Evolutionary conservation across 1,284 basidiomycete species (phyloP).

Genomic region (Malassezia pachydermatis): DNA sequence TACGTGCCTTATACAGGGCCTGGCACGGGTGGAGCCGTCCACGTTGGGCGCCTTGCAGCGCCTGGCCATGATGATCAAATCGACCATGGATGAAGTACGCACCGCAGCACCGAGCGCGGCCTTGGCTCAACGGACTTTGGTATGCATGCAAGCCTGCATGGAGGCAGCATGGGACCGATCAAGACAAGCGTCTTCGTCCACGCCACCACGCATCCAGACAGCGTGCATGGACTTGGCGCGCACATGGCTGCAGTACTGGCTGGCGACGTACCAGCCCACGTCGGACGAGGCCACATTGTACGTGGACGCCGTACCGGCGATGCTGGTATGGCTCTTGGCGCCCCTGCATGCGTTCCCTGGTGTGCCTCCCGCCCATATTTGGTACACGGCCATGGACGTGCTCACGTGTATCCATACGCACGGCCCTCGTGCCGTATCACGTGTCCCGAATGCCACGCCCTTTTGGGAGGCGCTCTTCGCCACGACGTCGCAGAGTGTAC

Average conservation of each 20-base stretch:
- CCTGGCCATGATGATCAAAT: neutral
- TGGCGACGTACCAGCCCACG: neutral
- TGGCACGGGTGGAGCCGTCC: neutral
- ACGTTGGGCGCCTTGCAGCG: neutral
- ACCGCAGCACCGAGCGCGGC: too few relatives aligned
- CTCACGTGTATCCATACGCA: neutral
- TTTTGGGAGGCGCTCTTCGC: neutral
- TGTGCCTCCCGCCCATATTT: too few relatives aligned
- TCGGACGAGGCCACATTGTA: neutral
- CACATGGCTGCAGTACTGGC: constrained; percentile 5
- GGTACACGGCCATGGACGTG: neutral
- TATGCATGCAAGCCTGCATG: too few relatives aligned
- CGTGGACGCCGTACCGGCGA: neutral
- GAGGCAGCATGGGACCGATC: too few relatives aligned
- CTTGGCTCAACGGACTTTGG: too few relatives aligned
- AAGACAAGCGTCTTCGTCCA: too few relatives aligned
- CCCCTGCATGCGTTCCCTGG: neutral
- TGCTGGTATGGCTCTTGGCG: neutral
- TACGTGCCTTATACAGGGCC: neutral
- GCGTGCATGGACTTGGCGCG: constrained; percentile 6
- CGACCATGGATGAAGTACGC: neutral
- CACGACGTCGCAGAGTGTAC: too few relatives aligned
- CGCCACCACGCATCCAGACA: neutral
- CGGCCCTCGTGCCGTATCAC: neutral
- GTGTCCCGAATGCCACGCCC: too few relatives aligned